Base-by-base conservation (phyloP, 1,284 basidiomycete genomes). In the Ganoderma resinaceum region DNA sequence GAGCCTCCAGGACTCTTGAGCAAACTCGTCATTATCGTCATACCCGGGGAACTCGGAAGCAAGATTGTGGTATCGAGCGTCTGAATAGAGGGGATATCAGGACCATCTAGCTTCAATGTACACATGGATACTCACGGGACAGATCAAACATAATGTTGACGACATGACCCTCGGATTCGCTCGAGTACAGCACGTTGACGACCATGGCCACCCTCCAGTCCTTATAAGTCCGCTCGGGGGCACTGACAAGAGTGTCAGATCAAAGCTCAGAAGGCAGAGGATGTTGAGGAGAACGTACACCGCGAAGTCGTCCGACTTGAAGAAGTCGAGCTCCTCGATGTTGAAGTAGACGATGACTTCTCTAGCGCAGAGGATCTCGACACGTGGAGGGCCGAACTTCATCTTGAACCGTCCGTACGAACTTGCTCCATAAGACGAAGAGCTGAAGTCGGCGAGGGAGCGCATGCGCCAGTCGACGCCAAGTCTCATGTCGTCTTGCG, bases 261-360 rank as follows among this genome's bases (percentile, higher is more conserved):
- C 65, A 5, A 29, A 43, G 29, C 75, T 76, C 40, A 16, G 35
- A 55, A 16, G n/a, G 29, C 40, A 16, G 35, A 55, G 12, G n/a
- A 31, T 62, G 11, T 20, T 20, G 8, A 58, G 14, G 55, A 42
- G 55, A 42, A 67, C 76, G 38, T 64, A 79, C 77, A n/a, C 42
- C 11, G 68, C 61, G 62, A 78, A 78, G 37, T 76, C 76, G 4
- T 66, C 69, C 38, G 58, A 62, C 1, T 73, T 66, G 68, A 75
- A 78, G 67, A 79, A 78, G 20, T 68, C 57, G 20, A 78, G 66
- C 35, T 79, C 76, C 40, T 78, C 74, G 37, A 80, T 67, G 53
- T 72, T 70, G 72, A 80, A 77, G 66, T 74, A 75, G 2, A 80
- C 31, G 33, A 81, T 70, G n/a, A 78, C 76, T 70, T 81, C 80